Base-by-base conservation (phyloP, 2,329 filamentous ascomycete genomes). In the Epichloe scottii region DNA sequence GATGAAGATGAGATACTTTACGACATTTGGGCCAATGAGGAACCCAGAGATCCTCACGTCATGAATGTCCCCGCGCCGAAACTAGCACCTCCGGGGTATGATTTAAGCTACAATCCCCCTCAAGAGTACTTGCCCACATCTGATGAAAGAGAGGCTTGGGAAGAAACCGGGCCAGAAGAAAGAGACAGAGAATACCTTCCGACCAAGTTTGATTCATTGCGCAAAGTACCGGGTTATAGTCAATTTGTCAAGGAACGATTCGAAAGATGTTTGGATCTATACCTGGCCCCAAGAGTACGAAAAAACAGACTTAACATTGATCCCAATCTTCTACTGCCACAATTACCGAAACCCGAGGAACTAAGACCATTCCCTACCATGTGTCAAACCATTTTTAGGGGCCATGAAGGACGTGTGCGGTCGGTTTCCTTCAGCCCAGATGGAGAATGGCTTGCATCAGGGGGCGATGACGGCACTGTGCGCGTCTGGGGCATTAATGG, bases 41-140 rank as follows among this genome's bases (percentile, higher is more conserved):
- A 85, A 58, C 81, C 88, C 11, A 79, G 85, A 59, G 81, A 86
- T 35, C 85, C 90, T 54, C 87, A 97, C 66, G 75, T 86, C 37
- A 97, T 97, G 90, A 88, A 96, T 62, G 85, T 97, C 50, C 87
- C 93, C 15, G 91, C 93, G 1, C 93, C 93, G 5, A 98, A 98
- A 66, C 76, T 94, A 47, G 83, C 91, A 30, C 91, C 93, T 38
- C 93, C 93, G 30, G 89, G 89, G 49, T 96, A 95, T 66, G 90
- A 95, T 61, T 81, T 96, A 66, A 95, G 89, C 63, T 97, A 98
- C 66, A 95, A 97, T 68, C 93, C 93, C 23, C 93, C 94, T 47
- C 80, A 85, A 4, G 93, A 98, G 71, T 98, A 97, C 65, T 73
- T 98, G 2, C 94, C 91, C 1, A 86, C 87, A 50, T 81, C 85